These are phyloP conservation scores for Stephanodiscus triporus DNA, from an alignment of 108 stramenopile genomes.

Conservation along the genomic window DNA sequence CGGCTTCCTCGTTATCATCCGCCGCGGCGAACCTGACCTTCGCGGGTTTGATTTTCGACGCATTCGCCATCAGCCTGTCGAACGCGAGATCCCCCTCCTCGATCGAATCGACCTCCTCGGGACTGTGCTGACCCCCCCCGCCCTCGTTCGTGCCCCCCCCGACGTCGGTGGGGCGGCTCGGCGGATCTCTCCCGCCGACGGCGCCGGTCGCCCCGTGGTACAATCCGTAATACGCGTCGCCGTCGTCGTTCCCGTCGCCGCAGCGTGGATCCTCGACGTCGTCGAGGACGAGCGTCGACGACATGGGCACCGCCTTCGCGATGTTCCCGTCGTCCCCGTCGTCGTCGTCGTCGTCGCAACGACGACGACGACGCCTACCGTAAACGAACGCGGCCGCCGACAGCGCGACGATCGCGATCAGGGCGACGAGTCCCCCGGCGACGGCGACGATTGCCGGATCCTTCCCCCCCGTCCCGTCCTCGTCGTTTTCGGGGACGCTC, in stretches of 20 bases:
- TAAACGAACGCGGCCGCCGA: neutral
- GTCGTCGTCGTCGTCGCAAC: too few relatives aligned
- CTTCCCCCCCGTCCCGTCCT: neutral
- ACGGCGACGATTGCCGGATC: neutral
- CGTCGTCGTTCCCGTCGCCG: neutral
- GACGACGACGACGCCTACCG: neutral
- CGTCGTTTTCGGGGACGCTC: neutral
- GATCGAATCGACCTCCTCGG: neutral
- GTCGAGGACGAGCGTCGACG: neutral
- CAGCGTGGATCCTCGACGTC: neutral
- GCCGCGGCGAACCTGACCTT: neutral
- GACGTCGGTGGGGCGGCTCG: neutral
- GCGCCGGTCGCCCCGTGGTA: neutral
- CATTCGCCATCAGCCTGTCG: neutral
- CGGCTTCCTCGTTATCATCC: neutral
- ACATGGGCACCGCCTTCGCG: neutral
- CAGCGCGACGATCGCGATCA: neutral
- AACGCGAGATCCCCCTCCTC: neutral
- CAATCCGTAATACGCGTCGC: neutral
- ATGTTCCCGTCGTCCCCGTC: neutral
- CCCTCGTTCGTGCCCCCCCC: neutral
- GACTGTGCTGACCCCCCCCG: neutral
- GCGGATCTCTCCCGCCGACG: neutral
- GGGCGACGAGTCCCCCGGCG: neutral
- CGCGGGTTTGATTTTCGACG: neutral